These are phyloP conservation scores for Sanghuangporus sanghuang DNA, from an alignment of 1,284 basidiomycete genomes.

Conservation along the genomic window DNA sequence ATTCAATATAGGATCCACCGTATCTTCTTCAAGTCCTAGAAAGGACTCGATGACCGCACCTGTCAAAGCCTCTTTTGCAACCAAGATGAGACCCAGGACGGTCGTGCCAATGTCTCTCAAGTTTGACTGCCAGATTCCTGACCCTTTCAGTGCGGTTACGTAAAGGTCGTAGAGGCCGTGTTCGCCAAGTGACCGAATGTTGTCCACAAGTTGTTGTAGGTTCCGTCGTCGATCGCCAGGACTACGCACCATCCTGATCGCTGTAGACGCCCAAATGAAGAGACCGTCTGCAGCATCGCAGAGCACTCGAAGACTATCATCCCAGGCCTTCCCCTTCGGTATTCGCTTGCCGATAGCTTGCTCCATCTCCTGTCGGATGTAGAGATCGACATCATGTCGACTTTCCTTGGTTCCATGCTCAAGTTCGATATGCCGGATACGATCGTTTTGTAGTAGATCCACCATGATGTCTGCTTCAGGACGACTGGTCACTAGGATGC, in stretches of 20 bases:
- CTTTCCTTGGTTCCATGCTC: no score
- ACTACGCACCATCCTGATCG: background rate
- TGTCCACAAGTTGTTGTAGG: background rate
- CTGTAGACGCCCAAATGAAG: slow-evolving; percentile 7
- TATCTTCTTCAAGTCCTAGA: background rate
- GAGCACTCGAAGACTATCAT: no score
- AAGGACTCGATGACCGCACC: background rate
- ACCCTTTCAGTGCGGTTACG: background rate
- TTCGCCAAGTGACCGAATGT: background rate
- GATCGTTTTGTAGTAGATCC: background rate
- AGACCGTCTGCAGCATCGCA: no score
- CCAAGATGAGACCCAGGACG: background rate
- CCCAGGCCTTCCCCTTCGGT: no score
- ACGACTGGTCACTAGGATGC: slow-evolving; percentile 1
- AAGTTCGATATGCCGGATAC: no score
- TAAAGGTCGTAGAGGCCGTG: background rate
- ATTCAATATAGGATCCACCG: background rate
- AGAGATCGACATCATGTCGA: no score
- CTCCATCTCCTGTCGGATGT: no score
- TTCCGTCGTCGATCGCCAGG: background rate
- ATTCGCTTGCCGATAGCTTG: no score
- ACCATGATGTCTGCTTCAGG: background rate
- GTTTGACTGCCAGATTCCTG: background rate
- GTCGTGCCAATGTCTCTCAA: background rate
- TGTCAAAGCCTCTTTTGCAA: background rate